Evolutionary conservation across 352 stramenopile species (phyloP).

Genomic region (Elongisporangium senticosum): DNA sequence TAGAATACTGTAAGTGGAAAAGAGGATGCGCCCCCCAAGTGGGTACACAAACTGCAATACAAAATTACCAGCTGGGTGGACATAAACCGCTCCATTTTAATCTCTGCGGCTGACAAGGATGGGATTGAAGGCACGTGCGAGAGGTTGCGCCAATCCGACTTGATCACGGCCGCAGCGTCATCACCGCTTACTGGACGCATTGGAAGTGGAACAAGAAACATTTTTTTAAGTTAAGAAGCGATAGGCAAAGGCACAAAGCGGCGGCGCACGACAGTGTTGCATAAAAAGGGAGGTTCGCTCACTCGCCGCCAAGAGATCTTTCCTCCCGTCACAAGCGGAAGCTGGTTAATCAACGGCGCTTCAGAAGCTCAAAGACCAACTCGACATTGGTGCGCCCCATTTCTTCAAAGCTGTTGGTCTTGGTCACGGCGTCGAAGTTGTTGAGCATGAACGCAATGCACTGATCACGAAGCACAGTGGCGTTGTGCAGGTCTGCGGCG

Average conservation of each 20-base stretch:
- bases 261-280: background rate
- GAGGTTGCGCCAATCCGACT: background rate
- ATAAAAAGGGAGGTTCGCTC: background rate
- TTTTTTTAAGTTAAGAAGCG: background rate
- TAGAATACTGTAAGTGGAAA: background rate
- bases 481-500: conserved; percentile 94
- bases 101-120: background rate
- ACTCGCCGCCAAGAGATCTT: background rate
- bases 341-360: conserved; percentile 45
- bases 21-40: background rate
- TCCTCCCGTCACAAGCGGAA: background rate
- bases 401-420: conserved; percentile 96
- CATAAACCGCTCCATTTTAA: background rate
- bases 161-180: background rate
- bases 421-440: conserved; percentile 97
- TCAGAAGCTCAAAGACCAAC: conserved; percentile 96
- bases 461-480: conserved; percentile 89
- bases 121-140: background rate
- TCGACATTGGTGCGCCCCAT: conserved; percentile 98
- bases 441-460: conserved; percentile 96
- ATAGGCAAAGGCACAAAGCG: background rate
- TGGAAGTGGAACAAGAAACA: background rate
- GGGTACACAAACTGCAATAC: background rate
- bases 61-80: background rate
- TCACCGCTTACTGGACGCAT: background rate